Evolutionary conservation across 192 early-diverging fungal species (phyloP).

Genomic region (Umbelopsis sp.): DNA sequence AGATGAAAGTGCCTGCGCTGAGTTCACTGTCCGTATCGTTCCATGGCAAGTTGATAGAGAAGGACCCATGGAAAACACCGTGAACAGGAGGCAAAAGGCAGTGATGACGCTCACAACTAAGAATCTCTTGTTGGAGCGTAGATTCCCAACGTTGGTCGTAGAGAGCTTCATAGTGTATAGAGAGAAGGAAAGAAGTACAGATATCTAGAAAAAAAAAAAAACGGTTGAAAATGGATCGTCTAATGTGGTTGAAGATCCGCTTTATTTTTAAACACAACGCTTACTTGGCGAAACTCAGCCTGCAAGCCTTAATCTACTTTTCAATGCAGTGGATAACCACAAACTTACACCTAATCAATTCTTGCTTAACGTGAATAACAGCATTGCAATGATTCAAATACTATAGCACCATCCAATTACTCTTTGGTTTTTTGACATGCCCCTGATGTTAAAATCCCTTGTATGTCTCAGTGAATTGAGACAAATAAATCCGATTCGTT

Average conservation of each 20-base stretch:
- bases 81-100: not conserved
- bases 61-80: conserved; percentile 8
- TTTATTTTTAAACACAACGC: too few species aligned
- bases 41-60: conserved; percentile 15
- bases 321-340: too few species aligned
- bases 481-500: not conserved
- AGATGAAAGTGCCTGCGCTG: conserved; percentile 19
- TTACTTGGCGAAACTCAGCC: too few species aligned
- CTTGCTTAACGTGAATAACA: too few species aligned
- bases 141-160: not conserved
- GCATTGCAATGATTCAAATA: too few species aligned
- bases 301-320: too few species aligned
- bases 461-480: not conserved
- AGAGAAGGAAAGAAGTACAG: not conserved
- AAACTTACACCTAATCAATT: too few species aligned
- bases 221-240: not conserved
- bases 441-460: too few species aligned
- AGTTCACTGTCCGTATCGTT: conserved; percentile 15
- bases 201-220: not conserved
- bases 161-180: conserved; percentile 5
- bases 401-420: too few species aligned
- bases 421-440: too few species aligned
- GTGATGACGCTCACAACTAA: not conserved
- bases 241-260: too few species aligned
- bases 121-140: conserved; percentile 13